phyloP scores from a whole-genome alignment of 2,329 filamentous ascomycete species.

The Talaromyces sp. region DNA sequence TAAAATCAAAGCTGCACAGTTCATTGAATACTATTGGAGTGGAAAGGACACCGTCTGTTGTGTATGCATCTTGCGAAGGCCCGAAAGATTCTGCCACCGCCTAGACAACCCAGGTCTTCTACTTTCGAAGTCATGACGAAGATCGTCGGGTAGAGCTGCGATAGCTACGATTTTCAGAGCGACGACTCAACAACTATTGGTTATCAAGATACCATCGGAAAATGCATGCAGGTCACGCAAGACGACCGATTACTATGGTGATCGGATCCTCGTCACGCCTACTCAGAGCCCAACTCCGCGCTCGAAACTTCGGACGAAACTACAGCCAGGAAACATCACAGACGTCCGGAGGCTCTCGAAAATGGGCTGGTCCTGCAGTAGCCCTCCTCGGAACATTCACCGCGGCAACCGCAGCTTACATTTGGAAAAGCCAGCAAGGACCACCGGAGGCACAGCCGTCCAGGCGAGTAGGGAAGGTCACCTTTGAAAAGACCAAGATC shows the following conservation, averaged over 20 bases:
- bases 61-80: slow-evolving; percentile 24
- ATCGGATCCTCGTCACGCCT: slow-evolving; percentile 25
- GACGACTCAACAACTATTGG: neutral
- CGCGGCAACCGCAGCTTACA: slow-evolving; percentile 32
- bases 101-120: slow-evolving; percentile 26
- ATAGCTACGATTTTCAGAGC: neutral
- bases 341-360: slow-evolving; percentile 20
- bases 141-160: neutral
- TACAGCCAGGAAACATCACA: slow-evolving; percentile 27
- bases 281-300: slow-evolving; percentile 21
- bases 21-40: neutral
- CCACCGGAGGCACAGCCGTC: slow-evolving; percentile 21
- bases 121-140: neutral
- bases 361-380: slow-evolving; percentile 32
- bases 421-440: slow-evolving; percentile 25
- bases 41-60: slow-evolving; percentile 17
- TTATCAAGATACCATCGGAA: neutral
- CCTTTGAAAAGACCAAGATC: slow-evolving; percentile 65
- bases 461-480: slow-evolving; percentile 42
- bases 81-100: slow-evolving; percentile 34
- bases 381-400: slow-evolving; percentile 32
- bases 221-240: slow-evolving; percentile 30
- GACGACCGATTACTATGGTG: slow-evolving; percentile 25
- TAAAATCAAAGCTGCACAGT: neutral
- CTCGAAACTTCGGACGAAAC: slow-evolving; percentile 29